These are phyloP conservation scores for Lepidium campestre DNA, from an alignment of 441 rosid genomes.

Conservation along the genomic window DNA sequence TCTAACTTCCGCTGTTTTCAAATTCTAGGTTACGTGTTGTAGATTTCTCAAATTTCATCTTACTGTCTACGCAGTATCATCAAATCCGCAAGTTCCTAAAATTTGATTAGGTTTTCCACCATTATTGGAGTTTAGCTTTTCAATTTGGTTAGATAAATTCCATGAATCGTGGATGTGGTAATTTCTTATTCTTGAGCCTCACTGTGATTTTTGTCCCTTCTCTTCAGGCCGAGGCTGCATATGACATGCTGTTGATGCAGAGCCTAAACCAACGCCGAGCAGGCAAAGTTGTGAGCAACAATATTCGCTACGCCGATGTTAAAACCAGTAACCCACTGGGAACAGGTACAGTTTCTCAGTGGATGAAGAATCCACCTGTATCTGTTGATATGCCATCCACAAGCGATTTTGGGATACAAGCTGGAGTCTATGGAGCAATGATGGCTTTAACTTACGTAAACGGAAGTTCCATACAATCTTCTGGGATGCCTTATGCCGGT, in stretches of 20 bases:
- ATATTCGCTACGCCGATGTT: slow-evolving; percentile 88
- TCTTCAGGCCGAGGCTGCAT: slow-evolving; percentile 85
- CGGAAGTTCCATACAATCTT: slow-evolving; percentile 46
- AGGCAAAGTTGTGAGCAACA: slow-evolving; percentile 74
- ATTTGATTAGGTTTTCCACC: background rate
- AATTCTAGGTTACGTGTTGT: background rate
- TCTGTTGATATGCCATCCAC: slow-evolving; percentile 69
- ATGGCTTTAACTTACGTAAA: slow-evolving; percentile 76
- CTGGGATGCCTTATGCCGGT: slow-evolving; percentile 45
- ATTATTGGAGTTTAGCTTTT: background rate
- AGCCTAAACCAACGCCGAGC: slow-evolving; percentile 86
- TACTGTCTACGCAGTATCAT: background rate
- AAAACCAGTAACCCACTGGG: slow-evolving; percentile 49
- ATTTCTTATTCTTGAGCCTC: background rate
- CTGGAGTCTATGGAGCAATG: slow-evolving; percentile 87
- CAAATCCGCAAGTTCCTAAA: background rate
- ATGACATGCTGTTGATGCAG: slow-evolving; percentile 94
- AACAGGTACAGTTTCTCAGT: slow-evolving; percentile 56
- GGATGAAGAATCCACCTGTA: slow-evolving; percentile 67
- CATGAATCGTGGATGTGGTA: background rate
- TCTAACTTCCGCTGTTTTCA: background rate
- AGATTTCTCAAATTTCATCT: background rate
- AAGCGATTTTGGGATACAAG: slow-evolving; percentile 66
- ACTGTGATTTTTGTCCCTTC: background rate
- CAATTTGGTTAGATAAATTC: too few species aligned